These are phyloP conservation scores for Triticum timopheevii DNA, from an alignment of 176 grass and related monocot species.

Conservation along the genomic window DNA sequence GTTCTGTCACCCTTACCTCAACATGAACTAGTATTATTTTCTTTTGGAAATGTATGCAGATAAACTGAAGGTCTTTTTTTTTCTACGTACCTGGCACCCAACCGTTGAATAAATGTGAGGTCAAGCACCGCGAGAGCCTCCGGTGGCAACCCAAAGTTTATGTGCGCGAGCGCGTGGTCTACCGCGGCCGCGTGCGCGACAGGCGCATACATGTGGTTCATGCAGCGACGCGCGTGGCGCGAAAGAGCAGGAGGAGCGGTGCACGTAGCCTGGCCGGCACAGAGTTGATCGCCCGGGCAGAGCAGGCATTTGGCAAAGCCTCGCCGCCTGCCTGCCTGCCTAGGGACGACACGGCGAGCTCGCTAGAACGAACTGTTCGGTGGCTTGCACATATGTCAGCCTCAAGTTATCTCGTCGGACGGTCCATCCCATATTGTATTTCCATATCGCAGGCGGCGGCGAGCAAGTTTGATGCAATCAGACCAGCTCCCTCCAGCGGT, in stretches of 20 bases:
- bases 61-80: background rate
- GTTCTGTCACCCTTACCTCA: too few species aligned
- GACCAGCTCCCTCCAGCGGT: background rate
- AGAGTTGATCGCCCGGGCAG: background rate
- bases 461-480: background rate
- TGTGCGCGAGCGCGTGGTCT: background rate
- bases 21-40: too few species aligned
- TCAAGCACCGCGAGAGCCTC: background rate
- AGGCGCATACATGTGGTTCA: background rate
- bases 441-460: background rate
- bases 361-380: background rate
- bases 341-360: background rate
- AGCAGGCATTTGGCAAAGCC: background rate
- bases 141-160: background rate
- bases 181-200: background rate
- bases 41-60: background rate
- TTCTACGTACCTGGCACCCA: background rate
- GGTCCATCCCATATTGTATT: background rate
- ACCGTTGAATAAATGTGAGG: background rate
- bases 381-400: conserved; percentile 14
- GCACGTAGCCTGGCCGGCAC: conserved; percentile 5
- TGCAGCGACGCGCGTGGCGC: conserved; percentile 31
- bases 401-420: background rate
- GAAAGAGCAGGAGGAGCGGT: background rate
- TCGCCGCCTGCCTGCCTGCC: background rate